phyloP scores from a whole-genome alignment of 805 yeast species.

The Ogataea populi-albae region DNA sequence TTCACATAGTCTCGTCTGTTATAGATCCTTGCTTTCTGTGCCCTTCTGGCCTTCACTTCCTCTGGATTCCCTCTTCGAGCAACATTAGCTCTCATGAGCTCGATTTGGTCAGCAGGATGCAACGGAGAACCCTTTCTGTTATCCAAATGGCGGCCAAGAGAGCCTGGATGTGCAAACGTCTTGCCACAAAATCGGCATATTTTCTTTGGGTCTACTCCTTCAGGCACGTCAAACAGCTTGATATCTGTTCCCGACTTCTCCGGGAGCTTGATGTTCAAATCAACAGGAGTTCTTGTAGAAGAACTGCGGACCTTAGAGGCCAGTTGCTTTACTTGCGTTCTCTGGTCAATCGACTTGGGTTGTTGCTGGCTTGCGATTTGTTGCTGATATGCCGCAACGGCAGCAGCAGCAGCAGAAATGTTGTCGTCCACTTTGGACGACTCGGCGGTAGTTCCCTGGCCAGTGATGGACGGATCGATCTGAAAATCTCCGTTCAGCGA shows the following conservation, averaged over 20 bases:
- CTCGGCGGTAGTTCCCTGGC: conserved; percentile 9
- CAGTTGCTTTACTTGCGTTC: background rate
- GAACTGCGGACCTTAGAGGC: background rate
- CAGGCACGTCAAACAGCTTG: conserved; percentile 21
- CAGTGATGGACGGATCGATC: conserved; percentile 24
- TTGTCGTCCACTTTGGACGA: conserved; percentile 13
- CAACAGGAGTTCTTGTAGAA: background rate
- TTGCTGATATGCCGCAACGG: conserved; percentile 22
- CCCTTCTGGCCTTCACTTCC: conserved; percentile 39
- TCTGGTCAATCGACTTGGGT: conserved; percentile 3
- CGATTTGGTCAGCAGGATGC: conserved; percentile 52
- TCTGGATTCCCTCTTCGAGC: conserved; percentile 49
- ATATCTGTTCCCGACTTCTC: conserved; percentile 2
- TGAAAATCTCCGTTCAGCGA: conserved; percentile 25
- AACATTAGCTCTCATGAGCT: conserved; percentile 44
- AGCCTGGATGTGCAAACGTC: conserved; percentile 55
- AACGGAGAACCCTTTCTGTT: conserved; percentile 47
- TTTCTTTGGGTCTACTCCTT: conserved; percentile 32
- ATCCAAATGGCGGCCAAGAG: conserved; percentile 60
- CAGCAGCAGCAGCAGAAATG: conserved; percentile 23
- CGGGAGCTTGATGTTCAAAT: conserved; percentile 1
- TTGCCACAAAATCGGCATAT: conserved; percentile 52
- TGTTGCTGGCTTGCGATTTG: conserved; percentile 5
- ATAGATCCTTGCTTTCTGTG: conserved; percentile 40
- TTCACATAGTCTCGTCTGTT: conserved; percentile 47